Evolutionary conservation across 495 filamentous ascomycete species (phyloP).

Genomic region (Cercophora samala): DNA sequence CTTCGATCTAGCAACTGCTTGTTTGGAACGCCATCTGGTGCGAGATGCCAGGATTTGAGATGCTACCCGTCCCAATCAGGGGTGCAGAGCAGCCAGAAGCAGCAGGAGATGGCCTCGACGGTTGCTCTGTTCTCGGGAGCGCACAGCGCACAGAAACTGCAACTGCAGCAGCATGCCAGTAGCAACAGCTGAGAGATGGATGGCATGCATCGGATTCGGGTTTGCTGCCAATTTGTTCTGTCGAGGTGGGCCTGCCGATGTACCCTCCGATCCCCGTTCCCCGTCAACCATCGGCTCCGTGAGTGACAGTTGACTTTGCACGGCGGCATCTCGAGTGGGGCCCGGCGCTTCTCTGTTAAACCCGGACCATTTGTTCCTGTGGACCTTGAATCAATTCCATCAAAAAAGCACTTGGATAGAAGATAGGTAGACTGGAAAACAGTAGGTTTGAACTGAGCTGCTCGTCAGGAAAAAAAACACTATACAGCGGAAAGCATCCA

Average conservation of each 20-base stretch:
- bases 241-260: neutral
- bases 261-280: neutral
- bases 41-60: conserved; percentile 4
- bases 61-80: conserved; percentile 3
- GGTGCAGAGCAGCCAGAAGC: conserved; percentile 13
- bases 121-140: no score
- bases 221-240: conserved; percentile 1
- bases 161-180: conserved; percentile 6
- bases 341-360: neutral
- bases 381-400: neutral
- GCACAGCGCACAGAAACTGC: neutral
- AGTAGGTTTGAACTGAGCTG: no score
- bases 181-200: neutral
- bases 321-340: neutral
- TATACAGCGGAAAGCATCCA: neutral
- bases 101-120: conserved; percentile 1
- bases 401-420: no score
- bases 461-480: neutral
- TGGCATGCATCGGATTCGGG: conserved; percentile 13
- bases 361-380: neutral
- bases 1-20: neutral
- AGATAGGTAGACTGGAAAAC: neutral
- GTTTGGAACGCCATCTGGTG: neutral
- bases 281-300: neutral
- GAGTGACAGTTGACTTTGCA: neutral